Conservation (phyloP, 164 flowering plant genomes). For the grape (Vitis vinifera) region ASM3070453v1 NC_081810.1:2768001-2768500, state of each 20-base stretch:
- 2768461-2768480: slow-evolving; percentile 87
- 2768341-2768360: background rate
- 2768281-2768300: slow-evolving; percentile 64
- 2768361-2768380: background rate
- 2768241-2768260: slow-evolving; percentile 69
- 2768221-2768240: slow-evolving; percentile 69
- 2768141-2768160: background rate
- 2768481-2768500: slow-evolving; percentile 90
- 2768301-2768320: slow-evolving; percentile 28
- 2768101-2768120: background rate
- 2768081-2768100: background rate
- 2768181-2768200: slow-evolving; percentile 70
- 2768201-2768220: slow-evolving; percentile 58
- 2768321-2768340: background rate
- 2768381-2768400: background rate
- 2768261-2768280: slow-evolving; percentile 71
- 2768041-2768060: slow-evolving; percentile 52
- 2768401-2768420: background rate
- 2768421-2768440: background rate
- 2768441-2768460: slow-evolving; percentile 37
- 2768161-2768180: background rate
- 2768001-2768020: slow-evolving; percentile 63
- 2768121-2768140: background rate
- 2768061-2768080: slow-evolving; percentile 58
- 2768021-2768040: slow-evolving; percentile 68